Percentiles rank a stretch among this genome's conserved stretches.
Evolutionary conservation across 345 rosid species (phyloP).

Genomic region (Aquilaria malaccensis): DNA sequence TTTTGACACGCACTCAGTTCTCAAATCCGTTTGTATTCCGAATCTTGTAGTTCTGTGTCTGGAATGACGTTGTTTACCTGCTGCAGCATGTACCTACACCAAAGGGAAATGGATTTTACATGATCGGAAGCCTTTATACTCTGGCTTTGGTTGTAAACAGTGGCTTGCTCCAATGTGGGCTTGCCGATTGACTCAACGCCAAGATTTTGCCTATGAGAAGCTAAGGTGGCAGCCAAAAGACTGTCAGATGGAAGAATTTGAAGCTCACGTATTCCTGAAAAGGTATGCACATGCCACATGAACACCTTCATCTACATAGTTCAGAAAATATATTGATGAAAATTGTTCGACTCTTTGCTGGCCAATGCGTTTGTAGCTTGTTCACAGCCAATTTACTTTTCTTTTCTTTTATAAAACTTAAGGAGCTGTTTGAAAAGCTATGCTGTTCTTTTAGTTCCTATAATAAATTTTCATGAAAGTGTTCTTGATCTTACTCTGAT

Average conservation of each 20-base stretch:
- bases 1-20: too few species aligned
- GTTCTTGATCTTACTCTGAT: too few species aligned
- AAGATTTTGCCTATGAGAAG: conserved; percentile 67
- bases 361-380: neutral
- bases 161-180: conserved; percentile 83
- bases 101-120: conserved; percentile 65
- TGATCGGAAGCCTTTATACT: conserved; percentile 47
- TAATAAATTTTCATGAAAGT: too few species aligned
- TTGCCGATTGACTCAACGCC: conserved; percentile 48
- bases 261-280: conserved; percentile 47
- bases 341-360: neutral
- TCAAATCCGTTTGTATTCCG: too few species aligned
- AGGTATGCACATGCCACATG: conserved; percentile 26
- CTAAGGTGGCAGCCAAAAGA: conserved; percentile 73
- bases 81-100: conserved; percentile 60
- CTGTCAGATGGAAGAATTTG: conserved; percentile 64
- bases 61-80: too few species aligned
- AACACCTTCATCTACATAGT: neutral
- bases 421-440: neutral
- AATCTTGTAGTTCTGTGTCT: too few species aligned
- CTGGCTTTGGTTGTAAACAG: conserved; percentile 52
- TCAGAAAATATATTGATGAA: neutral
- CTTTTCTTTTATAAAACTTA: neutral
- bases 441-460: too few species aligned
- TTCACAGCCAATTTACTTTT: neutral